Evolutionary conservation across 495 filamentous ascomycete genomes (phyloP), one percentile per base, ranked within the genome.

Genomic region (Aspergillus homomorphus): DNA sequence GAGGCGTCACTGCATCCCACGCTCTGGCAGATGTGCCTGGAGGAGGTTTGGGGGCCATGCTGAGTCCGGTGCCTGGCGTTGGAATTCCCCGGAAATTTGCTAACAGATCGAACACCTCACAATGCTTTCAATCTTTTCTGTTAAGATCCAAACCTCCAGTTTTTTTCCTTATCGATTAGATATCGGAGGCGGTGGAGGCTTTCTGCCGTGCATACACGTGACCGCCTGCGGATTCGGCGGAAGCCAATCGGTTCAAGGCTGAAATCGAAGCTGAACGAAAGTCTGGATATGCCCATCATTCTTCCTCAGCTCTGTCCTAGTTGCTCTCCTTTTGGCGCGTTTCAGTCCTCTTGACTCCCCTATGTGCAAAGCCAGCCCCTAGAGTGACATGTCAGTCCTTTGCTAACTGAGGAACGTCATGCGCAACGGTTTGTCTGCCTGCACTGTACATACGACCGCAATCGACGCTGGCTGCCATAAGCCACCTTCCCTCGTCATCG

Each of bases 1-100:
- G 69, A 6, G 90, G 90, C 4, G 80, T 86, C 26, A 97, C 75
- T 7, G 81, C 87, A 68, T 89, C 86, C 92, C 93, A 97, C 22
- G 89, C 83, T 62, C 91, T 73, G 18, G 76, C 70, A 20, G 75
- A 70, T 8, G 67, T 60, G n/a, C 63, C 63, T 24, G 73, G 64
- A 19, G 73, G 63, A 0, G 71, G 65, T 65, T 76, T 76, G 0
- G 74, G 67, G 45, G 75, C 70, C 77, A 79, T 73, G 33, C 38
- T 49, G 33, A 9, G 12, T 38, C 12, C 5, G 12, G 7, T 14
- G 15, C 33, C 10, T 38, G 33, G 15, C 33, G 33, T 12, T 7
- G 7, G 15, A 5, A 6, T 14, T 12, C 15, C 6, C 33, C 33
- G 10, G 6, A 6, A 14, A 38, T 38, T 5, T 14, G 12, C 8